Evolutionary conservation across 148 eudicot species (phyloP).

Genomic region (Bassia scoparia): DNA sequence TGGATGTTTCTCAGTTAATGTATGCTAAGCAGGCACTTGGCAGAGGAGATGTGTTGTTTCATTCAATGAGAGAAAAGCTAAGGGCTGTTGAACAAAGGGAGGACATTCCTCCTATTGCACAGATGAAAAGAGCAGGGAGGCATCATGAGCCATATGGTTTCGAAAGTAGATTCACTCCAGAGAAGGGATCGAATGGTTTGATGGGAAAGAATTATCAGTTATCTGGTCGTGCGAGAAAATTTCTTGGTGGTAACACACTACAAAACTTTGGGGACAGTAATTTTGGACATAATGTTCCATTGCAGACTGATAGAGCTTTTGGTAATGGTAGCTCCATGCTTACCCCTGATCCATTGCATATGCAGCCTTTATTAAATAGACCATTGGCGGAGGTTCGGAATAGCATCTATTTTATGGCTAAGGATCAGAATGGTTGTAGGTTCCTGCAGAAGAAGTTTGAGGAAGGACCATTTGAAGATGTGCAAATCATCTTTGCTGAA

Average conservation of each 20-base stretch:
- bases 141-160: constrained; percentile 27
- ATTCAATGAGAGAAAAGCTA: constrained; percentile 25
- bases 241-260: constrained; percentile 22
- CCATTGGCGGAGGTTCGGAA: constrained; percentile 42
- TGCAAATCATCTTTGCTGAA: constrained; percentile 51
- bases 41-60: constrained; percentile 25
- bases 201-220: constrained; percentile 25
- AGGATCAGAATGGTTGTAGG: constrained; percentile 72
- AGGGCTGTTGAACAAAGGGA: constrained; percentile 24
- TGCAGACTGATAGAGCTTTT: constrained; percentile 25
- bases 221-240: constrained; percentile 26
- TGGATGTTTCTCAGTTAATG: constrained; percentile 28
- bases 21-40: constrained; percentile 27
- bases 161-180: constrained; percentile 33
- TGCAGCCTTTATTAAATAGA: constrained; percentile 22
- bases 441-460: constrained; percentile 60
- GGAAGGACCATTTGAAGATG: constrained; percentile 49
- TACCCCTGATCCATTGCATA: constrained; percentile 21
- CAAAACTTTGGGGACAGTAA: constrained; percentile 27
- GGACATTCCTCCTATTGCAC: constrained; percentile 14
- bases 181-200: constrained; percentile 24
- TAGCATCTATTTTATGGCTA: constrained; percentile 44
- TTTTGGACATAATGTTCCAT: constrained; percentile 20
- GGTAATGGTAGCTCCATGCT: constrained; percentile 25
- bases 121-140: constrained; percentile 30